A percentile compares a stretch with the other conserved stretches of the same genome.
Evolutionary conservation across 2,329 filamentous ascomycete genomes (phyloP).

Genomic region (Penicillium sumatraense): DNA sequence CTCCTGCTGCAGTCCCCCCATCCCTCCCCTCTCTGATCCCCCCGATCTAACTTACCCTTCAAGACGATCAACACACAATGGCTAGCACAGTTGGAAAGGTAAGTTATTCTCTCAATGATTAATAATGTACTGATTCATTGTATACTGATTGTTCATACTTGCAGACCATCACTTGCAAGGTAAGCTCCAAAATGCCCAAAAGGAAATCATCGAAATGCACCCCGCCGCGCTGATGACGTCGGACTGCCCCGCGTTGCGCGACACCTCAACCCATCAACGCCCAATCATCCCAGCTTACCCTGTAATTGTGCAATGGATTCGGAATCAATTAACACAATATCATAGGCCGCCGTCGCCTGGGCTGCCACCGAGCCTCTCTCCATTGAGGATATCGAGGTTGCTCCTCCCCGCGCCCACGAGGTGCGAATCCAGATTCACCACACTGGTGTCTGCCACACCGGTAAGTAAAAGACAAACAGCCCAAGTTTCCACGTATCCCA

Average conservation of each 20-base stretch:
- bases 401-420: slow-evolving; percentile 85
- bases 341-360: slow-evolving; percentile 91
- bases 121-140: neutral
- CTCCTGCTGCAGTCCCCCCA: slow-evolving; percentile 2
- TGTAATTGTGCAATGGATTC: too few species aligned
- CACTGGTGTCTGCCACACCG: slow-evolving; percentile 98
- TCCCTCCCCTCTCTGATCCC: neutral
- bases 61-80: slow-evolving; percentile 44
- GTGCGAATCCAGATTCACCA: slow-evolving; percentile 97
- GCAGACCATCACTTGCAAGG: slow-evolving; percentile 91
- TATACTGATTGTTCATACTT: neutral
- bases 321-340: slow-evolving; percentile 7
- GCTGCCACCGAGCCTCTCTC: slow-evolving; percentile 87
- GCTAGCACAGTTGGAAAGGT: slow-evolving; percentile 63
- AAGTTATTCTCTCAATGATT: slow-evolving; percentile 16
- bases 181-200: slow-evolving; percentile 33
- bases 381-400: slow-evolving; percentile 92
- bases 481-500: too few species aligned
- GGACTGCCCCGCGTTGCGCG: slow-evolving; percentile 1
- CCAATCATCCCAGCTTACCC: too few species aligned
- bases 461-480: slow-evolving; percentile 55
- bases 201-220: too few species aligned
- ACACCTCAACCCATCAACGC: neutral
- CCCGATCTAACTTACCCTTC: neutral
- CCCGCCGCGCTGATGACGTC: slow-evolving; percentile 20